These are phyloP conservation scores for Aureobasidium uvarum DNA, from an alignment of 2,329 filamentous ascomycete genomes.

Conservation along the genomic window DNA sequence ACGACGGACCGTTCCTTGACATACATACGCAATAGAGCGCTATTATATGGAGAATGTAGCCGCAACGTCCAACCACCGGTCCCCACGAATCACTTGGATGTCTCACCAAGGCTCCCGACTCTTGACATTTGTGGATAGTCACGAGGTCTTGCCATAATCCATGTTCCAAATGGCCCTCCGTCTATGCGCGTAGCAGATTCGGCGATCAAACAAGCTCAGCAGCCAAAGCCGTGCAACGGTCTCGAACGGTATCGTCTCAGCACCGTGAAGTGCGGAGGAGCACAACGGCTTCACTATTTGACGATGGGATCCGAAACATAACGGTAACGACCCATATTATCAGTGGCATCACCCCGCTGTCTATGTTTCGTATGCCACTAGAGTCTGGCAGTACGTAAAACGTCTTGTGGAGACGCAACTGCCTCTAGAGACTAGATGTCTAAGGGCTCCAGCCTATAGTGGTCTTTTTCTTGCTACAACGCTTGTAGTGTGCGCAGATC, in stretches of 20 bases:
- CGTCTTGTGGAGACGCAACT: not conserved
- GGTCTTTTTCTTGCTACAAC: slow-evolving; percentile 3
- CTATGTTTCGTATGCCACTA: not conserved
- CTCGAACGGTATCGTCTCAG: not conserved
- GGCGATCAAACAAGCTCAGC: slow-evolving; percentile 8
- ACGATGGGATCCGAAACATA: slow-evolving; percentile 12
- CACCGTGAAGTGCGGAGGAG: not conserved
- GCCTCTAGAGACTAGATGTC: slow-evolving; percentile 8
- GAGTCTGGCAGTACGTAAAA: not conserved
- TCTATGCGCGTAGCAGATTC: not conserved
- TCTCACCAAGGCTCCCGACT: not conserved
- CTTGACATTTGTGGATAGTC: not conserved
- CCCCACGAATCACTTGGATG: not conserved
- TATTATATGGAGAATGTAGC: not conserved
- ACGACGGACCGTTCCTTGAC: slow-evolving; percentile 8
- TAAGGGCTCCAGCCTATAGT: not conserved
- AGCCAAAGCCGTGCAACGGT: not conserved
- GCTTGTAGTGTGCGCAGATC: slow-evolving; percentile 7
- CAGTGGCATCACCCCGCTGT: not conserved
- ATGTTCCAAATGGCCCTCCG: not conserved
- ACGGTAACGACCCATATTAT: not conserved
- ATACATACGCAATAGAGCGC: not conserved
- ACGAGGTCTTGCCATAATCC: not conserved
- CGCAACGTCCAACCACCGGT: not conserved
- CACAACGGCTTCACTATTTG: not conserved